Conservation (phyloP, 108 stramenopile genomes). For the Parietichytrium sp. region DNA sequence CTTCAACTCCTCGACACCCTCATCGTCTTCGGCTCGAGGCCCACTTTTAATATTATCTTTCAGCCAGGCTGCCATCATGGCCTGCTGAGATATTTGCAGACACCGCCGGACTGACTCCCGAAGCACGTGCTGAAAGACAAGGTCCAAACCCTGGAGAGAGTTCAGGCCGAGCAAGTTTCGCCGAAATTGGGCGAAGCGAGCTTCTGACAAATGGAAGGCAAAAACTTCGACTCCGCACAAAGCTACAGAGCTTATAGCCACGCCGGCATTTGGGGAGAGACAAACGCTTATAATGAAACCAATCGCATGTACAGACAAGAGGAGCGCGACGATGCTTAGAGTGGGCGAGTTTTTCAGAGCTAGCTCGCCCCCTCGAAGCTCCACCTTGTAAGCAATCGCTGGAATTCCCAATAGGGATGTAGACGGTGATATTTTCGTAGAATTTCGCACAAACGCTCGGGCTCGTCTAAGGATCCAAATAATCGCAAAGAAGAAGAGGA, state of each 20-base stretch:
- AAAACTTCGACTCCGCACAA: background rate
- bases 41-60: too few species aligned
- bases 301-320: conserved; percentile 2
- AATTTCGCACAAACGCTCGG: background rate
- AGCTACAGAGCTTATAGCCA: background rate
- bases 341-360: background rate
- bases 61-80: conserved; percentile 14
- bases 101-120: conserved; percentile 28
- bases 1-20: too few species aligned
- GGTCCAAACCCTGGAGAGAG: background rate
- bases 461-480: background rate
- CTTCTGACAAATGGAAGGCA: conserved; percentile 16
- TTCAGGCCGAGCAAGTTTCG: background rate
- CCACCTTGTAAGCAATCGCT: conserved; percentile 20
- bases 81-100: conserved; percentile 35
- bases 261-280: conserved; percentile 2
- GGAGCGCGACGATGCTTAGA: background rate
- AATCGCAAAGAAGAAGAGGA: background rate
- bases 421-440: background rate
- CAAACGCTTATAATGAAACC: background rate
- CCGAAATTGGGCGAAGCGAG: conserved; percentile 15
- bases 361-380: conserved; percentile 6
- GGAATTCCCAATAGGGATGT: background rate
- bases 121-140: background rate
- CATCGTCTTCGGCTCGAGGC: too few species aligned